Evolutionary conservation across 1,284 basidiomycete genomes (phyloP).

Genomic region (Ganoderma lucidum): DNA sequence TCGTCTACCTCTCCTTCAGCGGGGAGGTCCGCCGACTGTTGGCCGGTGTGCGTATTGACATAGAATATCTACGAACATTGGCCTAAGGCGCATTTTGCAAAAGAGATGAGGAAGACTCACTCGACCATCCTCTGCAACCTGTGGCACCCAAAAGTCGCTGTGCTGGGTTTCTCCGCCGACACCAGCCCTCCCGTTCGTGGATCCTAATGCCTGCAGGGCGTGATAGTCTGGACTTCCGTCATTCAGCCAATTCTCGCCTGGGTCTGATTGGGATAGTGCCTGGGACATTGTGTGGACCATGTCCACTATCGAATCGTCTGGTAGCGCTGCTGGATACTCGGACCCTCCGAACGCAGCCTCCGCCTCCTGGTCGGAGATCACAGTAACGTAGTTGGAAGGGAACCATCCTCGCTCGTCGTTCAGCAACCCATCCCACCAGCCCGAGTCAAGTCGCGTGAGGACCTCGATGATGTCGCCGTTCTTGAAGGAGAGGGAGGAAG

Average conservation of each 20-base stretch:
- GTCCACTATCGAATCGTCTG: constrained; percentile 52
- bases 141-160: constrained; percentile 27
- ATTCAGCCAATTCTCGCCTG: constrained; percentile 42
- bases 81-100: background rate
- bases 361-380: constrained; percentile 83
- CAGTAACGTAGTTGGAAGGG: constrained; percentile 92
- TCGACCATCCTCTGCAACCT: constrained; percentile 61
- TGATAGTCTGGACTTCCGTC: constrained; percentile 34
- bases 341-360: constrained; percentile 66
- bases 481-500: constrained; percentile 88
- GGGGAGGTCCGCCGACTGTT: constrained; percentile 88
- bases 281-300: constrained; percentile 59
- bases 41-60: constrained; percentile 90
- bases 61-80: constrained; percentile 80
- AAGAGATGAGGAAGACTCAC: constrained; percentile 48
- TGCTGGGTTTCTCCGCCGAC: constrained; percentile 45
- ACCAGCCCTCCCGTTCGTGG: constrained; percentile 24
- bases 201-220: constrained; percentile 17
- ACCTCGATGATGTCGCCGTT: constrained; percentile 95
- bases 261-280: constrained; percentile 46
- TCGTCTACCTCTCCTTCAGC: constrained; percentile 67
- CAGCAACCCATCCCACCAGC: constrained; percentile 99
- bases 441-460: constrained; percentile 88
- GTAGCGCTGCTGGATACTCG: constrained; percentile 45
- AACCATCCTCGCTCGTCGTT: constrained; percentile 96